These are phyloP conservation scores for Canavalia ensiformis DNA, from an alignment of 306 rosid species.

Conservation along the genomic window DNA sequence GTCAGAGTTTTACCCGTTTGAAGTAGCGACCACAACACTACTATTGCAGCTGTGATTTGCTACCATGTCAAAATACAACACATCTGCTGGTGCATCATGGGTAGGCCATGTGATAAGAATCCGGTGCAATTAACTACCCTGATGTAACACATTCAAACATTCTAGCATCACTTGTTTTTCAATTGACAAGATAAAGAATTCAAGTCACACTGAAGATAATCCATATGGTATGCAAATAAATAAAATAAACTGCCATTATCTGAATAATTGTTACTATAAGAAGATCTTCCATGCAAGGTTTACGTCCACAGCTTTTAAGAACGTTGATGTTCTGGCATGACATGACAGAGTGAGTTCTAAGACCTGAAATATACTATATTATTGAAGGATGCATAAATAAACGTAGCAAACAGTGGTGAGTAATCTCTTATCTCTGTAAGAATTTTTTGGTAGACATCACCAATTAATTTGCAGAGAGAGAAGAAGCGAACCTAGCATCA, in stretches of 20 bases:
- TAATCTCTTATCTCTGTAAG: constrained; percentile 43
- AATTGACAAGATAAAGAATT: constrained; percentile 40
- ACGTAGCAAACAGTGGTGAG: constrained; percentile 44
- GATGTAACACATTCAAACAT: constrained; percentile 28
- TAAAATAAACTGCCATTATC: constrained; percentile 35
- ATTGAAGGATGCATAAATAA: constrained; percentile 26
- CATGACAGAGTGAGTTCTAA: constrained; percentile 37
- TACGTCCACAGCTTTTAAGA: constrained; percentile 38
- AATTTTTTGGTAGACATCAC: constrained; percentile 50
- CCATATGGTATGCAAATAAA: constrained; percentile 27
- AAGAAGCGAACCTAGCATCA: constrained; percentile 58
- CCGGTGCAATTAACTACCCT: constrained; percentile 10
- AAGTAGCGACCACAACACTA: background rate
- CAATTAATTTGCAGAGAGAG: constrained; percentile 56
- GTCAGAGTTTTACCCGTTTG: background rate
- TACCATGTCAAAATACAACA: constrained; percentile 6
- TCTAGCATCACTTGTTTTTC: constrained; percentile 37
- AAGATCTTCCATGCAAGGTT: constrained; percentile 44
- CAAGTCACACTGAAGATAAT: constrained; percentile 25
- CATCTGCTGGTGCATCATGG: background rate
- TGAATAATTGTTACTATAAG: constrained; percentile 15
- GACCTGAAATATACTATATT: constrained; percentile 49
- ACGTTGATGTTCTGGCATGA: constrained; percentile 46
- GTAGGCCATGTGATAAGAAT: constrained; percentile 10
- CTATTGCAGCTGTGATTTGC: constrained; percentile 17